Conservation (phyloP, 2,329 filamentous ascomycete species). For the Diplodia seriata region DNA sequence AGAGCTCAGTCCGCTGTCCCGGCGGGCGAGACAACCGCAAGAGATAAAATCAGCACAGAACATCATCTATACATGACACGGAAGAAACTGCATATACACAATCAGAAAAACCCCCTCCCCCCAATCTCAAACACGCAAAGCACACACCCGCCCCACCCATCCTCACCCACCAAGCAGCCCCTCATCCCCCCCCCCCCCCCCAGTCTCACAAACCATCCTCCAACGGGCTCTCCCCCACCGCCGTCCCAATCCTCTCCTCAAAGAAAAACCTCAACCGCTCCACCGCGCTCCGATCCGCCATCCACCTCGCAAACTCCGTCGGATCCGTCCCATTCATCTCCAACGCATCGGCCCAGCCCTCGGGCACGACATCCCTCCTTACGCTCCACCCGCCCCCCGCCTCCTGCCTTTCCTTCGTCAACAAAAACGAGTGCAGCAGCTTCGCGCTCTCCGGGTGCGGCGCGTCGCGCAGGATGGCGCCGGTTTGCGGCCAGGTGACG, state of each 20-base stretch:
- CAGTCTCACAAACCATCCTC: slow-evolving; percentile 40
- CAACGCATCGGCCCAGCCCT: slow-evolving; percentile 42
- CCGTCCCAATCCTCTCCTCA: slow-evolving; percentile 52
- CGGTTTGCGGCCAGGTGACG: slow-evolving; percentile 58
- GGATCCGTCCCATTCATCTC: slow-evolving; percentile 48
- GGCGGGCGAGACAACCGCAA: too few relatives aligned
- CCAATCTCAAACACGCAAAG: too few relatives aligned
- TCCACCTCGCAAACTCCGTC: slow-evolving; percentile 50
- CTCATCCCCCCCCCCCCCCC: not conserved
- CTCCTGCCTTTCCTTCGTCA: slow-evolving; percentile 53
- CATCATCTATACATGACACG: too few relatives aligned
- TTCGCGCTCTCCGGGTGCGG: slow-evolving; percentile 61
- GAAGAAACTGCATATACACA: too few relatives aligned
- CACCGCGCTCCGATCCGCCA: slow-evolving; percentile 51
- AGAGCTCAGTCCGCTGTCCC: too few relatives aligned
- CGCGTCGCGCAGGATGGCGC: slow-evolving; percentile 57
- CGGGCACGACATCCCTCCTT: slow-evolving; percentile 47
- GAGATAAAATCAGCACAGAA: too few relatives aligned
- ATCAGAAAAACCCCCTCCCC: too few relatives aligned
- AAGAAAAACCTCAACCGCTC: slow-evolving; percentile 54
- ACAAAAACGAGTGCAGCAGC: slow-evolving; percentile 57
- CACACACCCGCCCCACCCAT: too few relatives aligned
- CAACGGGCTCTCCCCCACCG: slow-evolving; percentile 53
- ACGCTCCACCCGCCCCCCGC: slow-evolving; percentile 46
- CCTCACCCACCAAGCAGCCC: too few relatives aligned